Evolutionary conservation across 495 filamentous ascomycete species (phyloP), one percentile per base, ranked within the genome.

Genomic region (Pseudevernia furfuracea): DNA sequence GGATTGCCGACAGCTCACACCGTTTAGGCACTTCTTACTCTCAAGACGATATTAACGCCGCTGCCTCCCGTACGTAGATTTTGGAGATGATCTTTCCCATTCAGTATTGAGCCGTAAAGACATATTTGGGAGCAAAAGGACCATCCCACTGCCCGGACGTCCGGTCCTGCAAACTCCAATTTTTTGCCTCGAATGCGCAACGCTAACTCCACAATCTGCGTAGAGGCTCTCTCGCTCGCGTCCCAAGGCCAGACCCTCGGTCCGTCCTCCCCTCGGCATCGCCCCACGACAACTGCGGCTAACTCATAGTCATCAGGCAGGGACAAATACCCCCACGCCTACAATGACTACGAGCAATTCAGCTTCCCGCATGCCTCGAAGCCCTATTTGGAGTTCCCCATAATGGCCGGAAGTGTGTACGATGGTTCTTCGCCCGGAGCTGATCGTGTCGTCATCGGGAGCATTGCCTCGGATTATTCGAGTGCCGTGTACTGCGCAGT

Each of bases 301-400:
- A 7, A 48, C 11, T 10, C 12, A 48, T 10, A 43, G 44, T 11
- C 1, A 48, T 36, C 39, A 61, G 71, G 71, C 49, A 55, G 60
- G 32, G 70, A 71, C 66, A 71, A 65, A 38, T 73, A 72, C 49
- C 71, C 71, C 7, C 70, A 69, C 44, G 67, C 60, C n/a, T 73
- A 73, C 59, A 68, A 71, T 36, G 71, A 71, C 60, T 71, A 70
- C 52, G 71, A 70, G 52, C 57, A 69, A 11, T 73, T 73, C 71
- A 25, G 61, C 19, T 70, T 73, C 66, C n/a, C 46, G 17, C 60
- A 72, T 41, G 68, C 68, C 30, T 43, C 64, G 19, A 69, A 70
- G 36, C 68, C 71, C 30, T 73, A 72, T 44, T 53, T 71, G 19
- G 71, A 72, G 49, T 73, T 73, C 63, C 70, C 71, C 41, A 68